Conservation (phyloP, 2,329 filamentous ascomycete species). For the Cryphonectria naterciae region DNA sequence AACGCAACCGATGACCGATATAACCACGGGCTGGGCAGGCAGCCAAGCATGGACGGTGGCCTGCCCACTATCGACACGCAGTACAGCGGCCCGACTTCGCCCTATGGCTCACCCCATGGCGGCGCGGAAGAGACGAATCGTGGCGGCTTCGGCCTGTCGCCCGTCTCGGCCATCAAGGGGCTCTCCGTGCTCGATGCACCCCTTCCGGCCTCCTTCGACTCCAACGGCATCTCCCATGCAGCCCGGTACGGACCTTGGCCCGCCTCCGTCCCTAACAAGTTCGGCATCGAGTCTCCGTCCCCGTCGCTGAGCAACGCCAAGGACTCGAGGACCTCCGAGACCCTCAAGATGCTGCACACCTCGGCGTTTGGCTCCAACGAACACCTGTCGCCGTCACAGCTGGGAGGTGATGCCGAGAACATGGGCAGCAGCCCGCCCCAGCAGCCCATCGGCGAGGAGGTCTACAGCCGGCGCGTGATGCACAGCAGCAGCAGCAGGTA, state of each 20-base stretch:
- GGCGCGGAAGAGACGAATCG: conserved; percentile 57
- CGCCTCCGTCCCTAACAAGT: conserved; percentile 89
- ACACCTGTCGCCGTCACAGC: conserved; percentile 45
- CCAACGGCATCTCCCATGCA: conserved; percentile 90
- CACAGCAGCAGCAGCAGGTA: conserved; percentile 62
- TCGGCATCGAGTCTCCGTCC: conserved; percentile 84
- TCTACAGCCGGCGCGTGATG: conserved; percentile 73
- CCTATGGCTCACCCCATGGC: conserved; percentile 84
- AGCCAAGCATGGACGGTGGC: conserved; percentile 58
- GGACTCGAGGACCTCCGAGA: conserved; percentile 64
- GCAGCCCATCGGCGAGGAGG: conserved; percentile 60
- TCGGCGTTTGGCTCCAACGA: conserved; percentile 70
- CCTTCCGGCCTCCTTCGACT: conserved; percentile 92
- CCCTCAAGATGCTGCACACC: conserved; percentile 66
- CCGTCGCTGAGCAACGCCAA: conserved; percentile 69
- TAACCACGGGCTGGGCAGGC: conserved; percentile 49
- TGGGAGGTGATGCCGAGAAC: conserved; percentile 43
- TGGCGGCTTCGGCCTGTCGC: conserved; percentile 77
- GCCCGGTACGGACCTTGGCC: conserved; percentile 89
- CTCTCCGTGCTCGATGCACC: conserved; percentile 93
- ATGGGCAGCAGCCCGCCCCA: conserved; percentile 51
- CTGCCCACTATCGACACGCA: conserved; percentile 64
- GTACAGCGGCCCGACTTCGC: conserved; percentile 58
- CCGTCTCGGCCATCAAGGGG: conserved; percentile 66
- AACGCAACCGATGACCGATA: conserved; percentile 49